phyloP scores from a whole-genome alignment of 2,329 filamentous ascomycete species.

The Clathrospora elynae region DNA sequence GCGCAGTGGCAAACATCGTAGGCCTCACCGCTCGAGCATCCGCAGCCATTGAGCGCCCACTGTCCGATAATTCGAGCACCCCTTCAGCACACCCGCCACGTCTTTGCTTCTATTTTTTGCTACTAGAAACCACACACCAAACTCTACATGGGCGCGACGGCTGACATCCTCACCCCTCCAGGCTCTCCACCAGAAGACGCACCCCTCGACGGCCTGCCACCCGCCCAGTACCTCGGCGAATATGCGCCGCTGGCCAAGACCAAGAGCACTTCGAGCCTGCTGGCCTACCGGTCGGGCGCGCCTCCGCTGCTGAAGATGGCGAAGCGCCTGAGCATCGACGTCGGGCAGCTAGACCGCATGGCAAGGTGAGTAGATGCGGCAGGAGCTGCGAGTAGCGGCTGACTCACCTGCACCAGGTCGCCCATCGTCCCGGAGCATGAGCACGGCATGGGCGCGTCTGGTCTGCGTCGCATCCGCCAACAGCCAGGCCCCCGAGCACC shows the following conservation, averaged over 20 bases:
- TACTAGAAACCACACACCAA: not conserved
- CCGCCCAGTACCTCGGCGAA: conserved; percentile 29
- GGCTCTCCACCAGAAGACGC: conserved; percentile 44
- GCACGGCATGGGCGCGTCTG: conserved; percentile 81
- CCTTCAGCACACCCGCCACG: no score
- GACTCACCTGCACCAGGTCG: conserved; percentile 61
- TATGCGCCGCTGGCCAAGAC: conserved; percentile 54
- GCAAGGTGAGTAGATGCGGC: conserved; percentile 66
- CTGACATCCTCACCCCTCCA: conserved; percentile 38
- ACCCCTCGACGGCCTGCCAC: conserved; percentile 28
- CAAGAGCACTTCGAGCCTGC: conserved; percentile 57
- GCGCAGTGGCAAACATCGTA: conserved; percentile 2
- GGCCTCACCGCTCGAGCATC: conserved; percentile 7
- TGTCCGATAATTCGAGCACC: no score
- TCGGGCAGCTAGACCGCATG: conserved; percentile 69
- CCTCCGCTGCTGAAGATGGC: conserved; percentile 58
- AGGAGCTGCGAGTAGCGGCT: conserved; percentile 15
- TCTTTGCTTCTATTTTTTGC: not conserved
- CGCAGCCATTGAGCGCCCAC: no score
- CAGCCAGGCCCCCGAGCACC: conserved; percentile 64
- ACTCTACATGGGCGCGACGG: conserved; percentile 27
- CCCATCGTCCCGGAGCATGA: conserved; percentile 85
- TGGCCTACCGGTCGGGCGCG: conserved; percentile 39
- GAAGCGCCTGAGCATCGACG: conserved; percentile 78
- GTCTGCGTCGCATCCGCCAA: conserved; percentile 91